Conservation (phyloP, 139 green algal species). For the Diplosphaera chodatii region DNA sequence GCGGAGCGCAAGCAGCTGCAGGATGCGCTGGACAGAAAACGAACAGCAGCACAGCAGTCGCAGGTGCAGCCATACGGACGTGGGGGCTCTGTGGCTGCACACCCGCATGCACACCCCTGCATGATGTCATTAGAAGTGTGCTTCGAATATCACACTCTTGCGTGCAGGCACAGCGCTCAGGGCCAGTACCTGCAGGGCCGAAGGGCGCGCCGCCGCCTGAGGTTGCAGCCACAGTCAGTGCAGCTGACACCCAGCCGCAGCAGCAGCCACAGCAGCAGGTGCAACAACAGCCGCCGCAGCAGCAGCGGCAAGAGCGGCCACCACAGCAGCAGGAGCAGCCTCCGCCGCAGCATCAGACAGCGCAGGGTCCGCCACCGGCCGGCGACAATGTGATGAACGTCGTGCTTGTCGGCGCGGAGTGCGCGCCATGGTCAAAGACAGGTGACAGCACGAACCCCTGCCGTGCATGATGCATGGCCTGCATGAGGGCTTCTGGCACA, state of each 20-base stretch:
- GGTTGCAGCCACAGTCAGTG: not conserved
- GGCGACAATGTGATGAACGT: constrained; percentile 86
- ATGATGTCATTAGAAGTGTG: too few species aligned
- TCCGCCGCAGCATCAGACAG: not conserved
- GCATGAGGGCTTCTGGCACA: too few species aligned
- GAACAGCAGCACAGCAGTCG: constrained; percentile 25
- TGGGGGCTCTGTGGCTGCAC: too few species aligned
- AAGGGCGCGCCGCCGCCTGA: too few species aligned
- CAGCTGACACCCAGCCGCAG: constrained; percentile 9
- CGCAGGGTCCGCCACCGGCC: constrained; percentile 15
- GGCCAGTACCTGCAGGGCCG: too few species aligned
- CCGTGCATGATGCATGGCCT: too few species aligned
- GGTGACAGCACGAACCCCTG: too few species aligned
- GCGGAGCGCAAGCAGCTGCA: constrained; percentile 65
- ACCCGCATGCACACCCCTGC: too few species aligned
- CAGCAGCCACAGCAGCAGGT: not conserved
- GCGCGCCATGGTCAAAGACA: constrained; percentile 95
- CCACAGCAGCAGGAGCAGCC: too few species aligned
- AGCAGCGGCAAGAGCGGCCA: too few species aligned
- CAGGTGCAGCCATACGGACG: not conserved
- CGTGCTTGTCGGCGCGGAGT: constrained; percentile 93
- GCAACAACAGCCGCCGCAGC: constrained; percentile 10
- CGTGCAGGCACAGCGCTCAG: too few species aligned
- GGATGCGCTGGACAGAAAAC: constrained; percentile 44
- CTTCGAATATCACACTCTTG: too few species aligned